phyloP scores from a whole-genome alignment of 495 filamentous ascomycete species.

The Apodospora peruviana region DNA sequence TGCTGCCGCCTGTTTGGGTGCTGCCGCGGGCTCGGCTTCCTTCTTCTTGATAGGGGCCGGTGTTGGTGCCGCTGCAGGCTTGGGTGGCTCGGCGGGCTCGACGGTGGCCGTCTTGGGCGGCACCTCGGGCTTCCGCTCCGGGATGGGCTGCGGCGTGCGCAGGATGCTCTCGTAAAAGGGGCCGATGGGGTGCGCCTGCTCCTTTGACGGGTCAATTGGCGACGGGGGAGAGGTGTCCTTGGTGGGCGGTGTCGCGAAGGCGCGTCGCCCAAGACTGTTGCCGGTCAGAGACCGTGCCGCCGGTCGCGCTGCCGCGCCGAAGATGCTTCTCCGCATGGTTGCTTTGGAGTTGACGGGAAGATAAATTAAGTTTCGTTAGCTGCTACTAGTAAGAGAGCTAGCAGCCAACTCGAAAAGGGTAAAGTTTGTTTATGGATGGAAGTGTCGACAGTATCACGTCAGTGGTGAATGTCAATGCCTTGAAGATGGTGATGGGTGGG shows the following conservation, averaged over 20 bases:
- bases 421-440: no score
- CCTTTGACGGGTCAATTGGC: slow-evolving; percentile 10
- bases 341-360: background rate
- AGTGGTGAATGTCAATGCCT: no score
- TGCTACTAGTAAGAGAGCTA: no score
- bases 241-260: slow-evolving; percentile 14
- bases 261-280: slow-evolving; percentile 14
- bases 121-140: slow-evolving; percentile 20
- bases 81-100: slow-evolving; percentile 25
- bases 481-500: no score
- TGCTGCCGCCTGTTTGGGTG: slow-evolving; percentile 10
- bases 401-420: no score
- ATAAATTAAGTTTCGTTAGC: background rate
- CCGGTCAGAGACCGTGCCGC: slow-evolving; percentile 19
- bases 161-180: slow-evolving; percentile 44
- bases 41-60: slow-evolving; percentile 7
- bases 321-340: slow-evolving; percentile 22
- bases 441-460: no score
- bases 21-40: slow-evolving; percentile 3
- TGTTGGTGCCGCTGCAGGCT: slow-evolving; percentile 25
- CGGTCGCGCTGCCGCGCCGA: slow-evolving; percentile 13
- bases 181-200: slow-evolving; percentile 31
- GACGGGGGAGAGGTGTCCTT: no score
- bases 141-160: slow-evolving; percentile 32
- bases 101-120: slow-evolving; percentile 13